Percentiles rank a stretch among this genome's conserved stretches.
Conservation (phyloP, 23 red algal species). For the Gracilaria domingensis region DNA sequence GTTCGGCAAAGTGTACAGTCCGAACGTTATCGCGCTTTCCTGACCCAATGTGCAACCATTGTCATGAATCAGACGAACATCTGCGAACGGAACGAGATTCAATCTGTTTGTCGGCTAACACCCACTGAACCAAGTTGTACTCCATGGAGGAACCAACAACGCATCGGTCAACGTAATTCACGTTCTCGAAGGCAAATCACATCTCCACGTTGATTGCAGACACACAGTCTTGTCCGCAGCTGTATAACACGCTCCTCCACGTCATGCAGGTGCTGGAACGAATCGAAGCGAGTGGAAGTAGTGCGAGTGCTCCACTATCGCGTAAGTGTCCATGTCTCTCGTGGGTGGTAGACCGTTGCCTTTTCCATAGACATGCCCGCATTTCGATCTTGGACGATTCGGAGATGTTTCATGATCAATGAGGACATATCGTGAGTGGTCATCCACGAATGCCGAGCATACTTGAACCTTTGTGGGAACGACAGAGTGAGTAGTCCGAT, state of each 20-base stretch:
- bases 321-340: constrained; percentile 11
- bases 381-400: constrained; percentile 6
- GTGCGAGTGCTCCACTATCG: constrained; percentile 17
- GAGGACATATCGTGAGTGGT: background rate
- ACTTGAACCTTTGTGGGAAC: no score
- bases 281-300: background rate
- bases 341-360: constrained; percentile 20
- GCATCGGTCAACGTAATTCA: constrained; percentile 18
- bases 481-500: no score
- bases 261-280: constrained; percentile 21
- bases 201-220: constrained; percentile 9
- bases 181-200: constrained; percentile 32
- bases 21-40: background rate
- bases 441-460: background rate
- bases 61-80: constrained; percentile 24
- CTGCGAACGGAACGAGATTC: constrained; percentile 6
- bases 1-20: constrained; percentile 24
- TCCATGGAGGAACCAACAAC: background rate
- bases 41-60: constrained; percentile 2
- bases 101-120: constrained; percentile 25
- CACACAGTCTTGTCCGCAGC: constrained; percentile 51
- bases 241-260: background rate
- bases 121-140: background rate
- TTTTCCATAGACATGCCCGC: constrained; percentile 22
- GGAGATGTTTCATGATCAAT: background rate